Evolutionary conservation across 805 yeast species (phyloP).

Genomic region (Tetrapisispora taiwanensis): DNA sequence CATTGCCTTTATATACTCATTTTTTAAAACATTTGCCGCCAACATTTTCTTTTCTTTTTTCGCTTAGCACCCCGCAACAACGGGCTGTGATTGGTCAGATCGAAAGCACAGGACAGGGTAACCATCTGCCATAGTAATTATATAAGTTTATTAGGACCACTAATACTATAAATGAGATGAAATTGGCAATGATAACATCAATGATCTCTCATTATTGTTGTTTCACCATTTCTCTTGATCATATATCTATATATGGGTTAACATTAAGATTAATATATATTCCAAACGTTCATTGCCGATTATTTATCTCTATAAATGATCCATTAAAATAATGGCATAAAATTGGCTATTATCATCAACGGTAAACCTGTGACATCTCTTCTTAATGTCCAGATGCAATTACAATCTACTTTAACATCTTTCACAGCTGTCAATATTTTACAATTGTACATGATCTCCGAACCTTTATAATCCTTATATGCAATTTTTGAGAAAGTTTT

Average conservation of each 20-base stretch:
- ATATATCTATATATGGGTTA: too few relatives aligned
- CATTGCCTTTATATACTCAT: too few relatives aligned
- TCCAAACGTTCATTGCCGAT: too few relatives aligned
- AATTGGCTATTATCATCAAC: slow-evolving; percentile 92
- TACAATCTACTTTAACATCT: slow-evolving; percentile 50
- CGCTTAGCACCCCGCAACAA: too few relatives aligned
- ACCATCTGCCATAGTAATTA: not conserved
- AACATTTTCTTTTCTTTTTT: not conserved
- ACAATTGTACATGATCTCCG: slow-evolving; percentile 82
- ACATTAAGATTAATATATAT: too few relatives aligned
- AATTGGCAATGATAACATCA: too few relatives aligned
- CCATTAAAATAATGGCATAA: slow-evolving; percentile 51
- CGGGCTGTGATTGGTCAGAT: not conserved
- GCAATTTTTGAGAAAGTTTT: slow-evolving; percentile 76
- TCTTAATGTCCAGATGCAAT: slow-evolving; percentile 86
- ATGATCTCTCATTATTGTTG: too few relatives aligned
- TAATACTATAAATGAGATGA: too few relatives aligned
- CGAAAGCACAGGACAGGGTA: not conserved
- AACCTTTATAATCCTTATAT: slow-evolving; percentile 82
- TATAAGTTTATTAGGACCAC: too few relatives aligned
- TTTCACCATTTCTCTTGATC: too few relatives aligned
- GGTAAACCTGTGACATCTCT: slow-evolving; percentile 95
- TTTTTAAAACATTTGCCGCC: not conserved
- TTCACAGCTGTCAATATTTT: slow-evolving; percentile 53
- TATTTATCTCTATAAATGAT: too few relatives aligned